These are phyloP conservation scores for Hypoxylon intermedium DNA, from an alignment of 495 filamentous ascomycete species.

Conservation along the genomic window DNA sequence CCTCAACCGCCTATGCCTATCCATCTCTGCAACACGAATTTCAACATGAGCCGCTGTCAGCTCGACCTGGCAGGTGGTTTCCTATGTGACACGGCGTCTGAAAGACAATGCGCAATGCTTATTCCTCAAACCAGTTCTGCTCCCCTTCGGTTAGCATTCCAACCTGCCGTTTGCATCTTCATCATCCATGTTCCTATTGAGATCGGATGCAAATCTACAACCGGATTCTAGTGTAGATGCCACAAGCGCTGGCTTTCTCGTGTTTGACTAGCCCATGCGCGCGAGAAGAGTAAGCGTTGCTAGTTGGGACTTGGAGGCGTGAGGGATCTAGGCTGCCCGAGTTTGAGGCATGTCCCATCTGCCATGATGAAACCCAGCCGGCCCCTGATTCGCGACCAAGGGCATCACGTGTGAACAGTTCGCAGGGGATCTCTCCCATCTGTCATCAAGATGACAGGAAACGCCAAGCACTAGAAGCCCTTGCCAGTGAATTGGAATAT, in stretches of 20 bases:
- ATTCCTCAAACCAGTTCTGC: background rate
- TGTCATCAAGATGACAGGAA: constrained; percentile 22
- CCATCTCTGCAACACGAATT: background rate
- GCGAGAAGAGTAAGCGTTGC: constrained; percentile 8
- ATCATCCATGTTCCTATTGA: background rate
- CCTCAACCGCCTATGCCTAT: constrained; percentile 21
- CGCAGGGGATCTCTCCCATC: constrained; percentile 2
- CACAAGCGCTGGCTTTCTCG: constrained; percentile 19
- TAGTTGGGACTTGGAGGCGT: constrained; percentile 5
- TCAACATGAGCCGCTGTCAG: background rate
- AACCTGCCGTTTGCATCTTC: constrained; percentile 1
- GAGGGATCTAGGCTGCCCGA: constrained; percentile 20
- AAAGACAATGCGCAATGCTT: constrained; percentile 10
- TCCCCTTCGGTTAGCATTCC: constrained; percentile 7
- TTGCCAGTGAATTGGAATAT: constrained; percentile 7
- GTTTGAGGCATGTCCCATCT: constrained; percentile 37
- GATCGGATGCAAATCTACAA: constrained; percentile 24
- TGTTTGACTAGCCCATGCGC: constrained; percentile 16
- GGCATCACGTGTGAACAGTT: constrained; percentile 21
- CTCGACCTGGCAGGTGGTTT: background rate
- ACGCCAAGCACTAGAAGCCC: constrained; percentile 24
- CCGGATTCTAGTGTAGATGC: constrained; percentile 17
- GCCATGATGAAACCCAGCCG: constrained; percentile 33
- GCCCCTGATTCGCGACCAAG: constrained; percentile 35
- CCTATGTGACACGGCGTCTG: constrained; percentile 7